phyloP scores from a whole-genome alignment of 129 eudicot species.

The Helichrysum umbraculigerum region DNA sequence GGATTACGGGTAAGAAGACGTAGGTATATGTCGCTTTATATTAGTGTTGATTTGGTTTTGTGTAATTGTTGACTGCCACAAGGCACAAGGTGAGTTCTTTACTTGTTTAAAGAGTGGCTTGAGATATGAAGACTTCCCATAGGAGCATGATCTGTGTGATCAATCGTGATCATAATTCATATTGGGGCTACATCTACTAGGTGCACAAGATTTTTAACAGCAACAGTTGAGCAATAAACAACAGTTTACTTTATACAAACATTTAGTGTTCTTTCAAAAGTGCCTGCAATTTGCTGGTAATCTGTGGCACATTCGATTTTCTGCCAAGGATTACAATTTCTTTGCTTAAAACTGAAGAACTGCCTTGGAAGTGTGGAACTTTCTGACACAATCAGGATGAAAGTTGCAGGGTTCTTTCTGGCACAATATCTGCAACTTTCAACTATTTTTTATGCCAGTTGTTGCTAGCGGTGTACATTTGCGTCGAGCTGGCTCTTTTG shows the following conservation, averaged over 20 bases:
- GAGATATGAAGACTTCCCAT: not conserved
- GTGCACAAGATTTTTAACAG: not conserved
- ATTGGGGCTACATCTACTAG: not conserved
- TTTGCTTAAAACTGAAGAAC: not conserved
- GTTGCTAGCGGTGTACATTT: not conserved
- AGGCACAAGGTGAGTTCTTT: not conserved
- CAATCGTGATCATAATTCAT: not conserved
- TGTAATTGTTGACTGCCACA: not conserved
- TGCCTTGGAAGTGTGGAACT: not conserved
- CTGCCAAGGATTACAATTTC: not conserved
- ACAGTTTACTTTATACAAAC: not conserved
- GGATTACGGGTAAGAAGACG: too few species aligned
- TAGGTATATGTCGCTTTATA: too few species aligned
- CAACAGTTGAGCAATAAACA: not conserved
- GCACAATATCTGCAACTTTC: not conserved
- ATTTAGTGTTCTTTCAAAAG: not conserved
- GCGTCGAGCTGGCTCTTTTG: not conserved
- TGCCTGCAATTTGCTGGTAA: not conserved
- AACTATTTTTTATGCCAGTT: slow-evolving; percentile 19
- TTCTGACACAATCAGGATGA: not conserved
- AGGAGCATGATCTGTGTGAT: not conserved
- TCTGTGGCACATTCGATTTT: not conserved
- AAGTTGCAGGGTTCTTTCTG: not conserved
- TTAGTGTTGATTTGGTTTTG: too few species aligned
- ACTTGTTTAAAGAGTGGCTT: not conserved